Percentiles rank a stretch among this genome's conserved stretches.
phyloP scores from a whole-genome alignment of 306 rosid genomes.

The Begonia loranthoides region DNA sequence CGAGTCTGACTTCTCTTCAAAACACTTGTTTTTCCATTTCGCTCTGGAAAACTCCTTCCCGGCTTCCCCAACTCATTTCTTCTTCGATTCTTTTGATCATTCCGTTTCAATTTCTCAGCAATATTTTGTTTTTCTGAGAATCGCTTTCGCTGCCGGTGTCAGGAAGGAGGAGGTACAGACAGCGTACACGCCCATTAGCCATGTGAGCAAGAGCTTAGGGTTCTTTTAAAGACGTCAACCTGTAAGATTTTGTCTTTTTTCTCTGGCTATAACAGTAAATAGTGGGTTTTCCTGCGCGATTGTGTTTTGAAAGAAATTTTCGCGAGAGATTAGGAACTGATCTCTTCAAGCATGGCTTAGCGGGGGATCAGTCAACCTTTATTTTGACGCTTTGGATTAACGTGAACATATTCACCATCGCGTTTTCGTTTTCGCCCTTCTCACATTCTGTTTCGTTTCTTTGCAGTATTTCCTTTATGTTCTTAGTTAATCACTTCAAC shows the following conservation, averaged over 20 bases:
- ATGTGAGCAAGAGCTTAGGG: constrained; percentile 34
- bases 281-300: background rate
- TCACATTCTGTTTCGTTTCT: too few relatives aligned
- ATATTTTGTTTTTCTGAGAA: background rate
- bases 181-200: background rate
- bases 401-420: too few relatives aligned
- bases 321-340: background rate
- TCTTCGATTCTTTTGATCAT: too few relatives aligned
- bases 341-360: background rate
- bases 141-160: background rate
- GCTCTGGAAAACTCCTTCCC: too few relatives aligned
- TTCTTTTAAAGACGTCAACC: constrained; percentile 15
- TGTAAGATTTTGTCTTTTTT: constrained; percentile 23
- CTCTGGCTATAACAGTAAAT: background rate
- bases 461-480: too few relatives aligned
- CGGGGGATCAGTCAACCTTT: background rate
- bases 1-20: too few relatives aligned
- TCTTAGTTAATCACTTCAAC: too few relatives aligned
- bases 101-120: too few relatives aligned
- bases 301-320: background rate
- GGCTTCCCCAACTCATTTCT: too few relatives aligned
- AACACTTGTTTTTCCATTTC: too few relatives aligned
- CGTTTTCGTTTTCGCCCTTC: too few relatives aligned
- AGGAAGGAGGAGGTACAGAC: background rate
- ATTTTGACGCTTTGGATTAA: background rate